phyloP scores from a whole-genome alignment of 1,139 yeast genomes.

The Magnusiomyces sp. region DNA sequence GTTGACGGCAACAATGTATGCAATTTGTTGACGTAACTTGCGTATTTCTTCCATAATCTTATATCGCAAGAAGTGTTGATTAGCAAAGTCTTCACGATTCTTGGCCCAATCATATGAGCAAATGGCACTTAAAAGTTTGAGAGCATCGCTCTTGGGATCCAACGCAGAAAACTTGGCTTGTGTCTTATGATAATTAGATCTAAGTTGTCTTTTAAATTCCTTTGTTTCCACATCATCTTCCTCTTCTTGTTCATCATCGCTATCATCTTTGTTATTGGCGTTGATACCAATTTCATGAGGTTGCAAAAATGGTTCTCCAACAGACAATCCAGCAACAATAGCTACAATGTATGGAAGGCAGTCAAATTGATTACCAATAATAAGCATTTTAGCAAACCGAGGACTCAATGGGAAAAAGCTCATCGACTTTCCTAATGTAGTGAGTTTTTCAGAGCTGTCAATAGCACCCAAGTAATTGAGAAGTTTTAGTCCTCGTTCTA shows the following conservation, averaged over 20 bases:
- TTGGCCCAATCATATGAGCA: constrained; percentile 76
- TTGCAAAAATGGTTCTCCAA: constrained; percentile 81
- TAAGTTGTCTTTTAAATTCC: constrained; percentile 39
- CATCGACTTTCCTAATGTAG: constrained; percentile 79
- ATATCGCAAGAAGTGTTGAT: constrained; percentile 49
- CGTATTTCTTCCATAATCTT: constrained; percentile 70
- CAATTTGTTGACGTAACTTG: constrained; percentile 72
- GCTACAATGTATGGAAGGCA: constrained; percentile 86
- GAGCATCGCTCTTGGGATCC: constrained; percentile 66
- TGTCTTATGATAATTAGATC: constrained; percentile 47
- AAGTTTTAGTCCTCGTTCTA: constrained; percentile 59
- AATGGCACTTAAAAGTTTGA: constrained; percentile 69
- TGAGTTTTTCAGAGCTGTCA: constrained; percentile 45
- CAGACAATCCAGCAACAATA: constrained; percentile 84
- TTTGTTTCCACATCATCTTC: constrained; percentile 29
- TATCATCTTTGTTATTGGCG: constrained; percentile 24
- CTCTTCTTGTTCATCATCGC: constrained; percentile 17
- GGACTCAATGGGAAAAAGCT: constrained; percentile 90
- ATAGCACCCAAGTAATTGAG: constrained; percentile 75
- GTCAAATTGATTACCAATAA: constrained; percentile 77
- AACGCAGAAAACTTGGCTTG: constrained; percentile 54
- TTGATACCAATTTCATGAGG: constrained; percentile 62
- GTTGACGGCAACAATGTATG: constrained; percentile 58
- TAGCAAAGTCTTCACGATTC: constrained; percentile 38
- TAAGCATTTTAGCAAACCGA: constrained; percentile 79